Evolutionary conservation across 306 rosid genomes (phyloP).

Genomic region (Pterocarpus macrocarpus): DNA sequence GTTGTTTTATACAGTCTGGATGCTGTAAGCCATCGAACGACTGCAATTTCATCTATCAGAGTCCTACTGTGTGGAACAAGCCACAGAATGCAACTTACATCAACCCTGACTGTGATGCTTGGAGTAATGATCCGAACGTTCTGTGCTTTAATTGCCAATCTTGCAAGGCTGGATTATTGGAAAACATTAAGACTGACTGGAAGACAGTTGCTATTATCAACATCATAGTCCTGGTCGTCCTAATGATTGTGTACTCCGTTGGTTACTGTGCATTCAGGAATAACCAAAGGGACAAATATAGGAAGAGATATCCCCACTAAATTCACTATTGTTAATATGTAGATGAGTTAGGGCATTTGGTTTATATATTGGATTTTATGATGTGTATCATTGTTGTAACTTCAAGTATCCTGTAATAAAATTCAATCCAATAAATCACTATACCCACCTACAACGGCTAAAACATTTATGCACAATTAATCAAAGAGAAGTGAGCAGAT

Average conservation of each 20-base stretch:
- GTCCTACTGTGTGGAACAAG: slow-evolving; percentile 60
- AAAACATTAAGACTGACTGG: slow-evolving; percentile 74
- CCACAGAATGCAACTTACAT: background rate
- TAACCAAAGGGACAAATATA: slow-evolving; percentile 59
- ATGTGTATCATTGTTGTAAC: background rate
- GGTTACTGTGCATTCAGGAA: slow-evolving; percentile 94
- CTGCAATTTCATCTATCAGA: slow-evolving; percentile 56
- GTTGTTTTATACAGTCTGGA: slow-evolving; percentile 68
- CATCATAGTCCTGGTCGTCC: slow-evolving; percentile 67
- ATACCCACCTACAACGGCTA: no score
- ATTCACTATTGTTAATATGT: slow-evolving; percentile 33
- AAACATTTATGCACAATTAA: no score
- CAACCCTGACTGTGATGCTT: slow-evolving; percentile 63
- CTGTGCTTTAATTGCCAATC: slow-evolving; percentile 82
- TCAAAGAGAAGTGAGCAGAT: no score
- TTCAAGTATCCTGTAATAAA: no score
- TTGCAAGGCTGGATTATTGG: slow-evolving; percentile 86
- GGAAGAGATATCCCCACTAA: slow-evolving; percentile 39
- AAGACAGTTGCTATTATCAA: slow-evolving; percentile 70
- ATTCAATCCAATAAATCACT: no score
- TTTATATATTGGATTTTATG: slow-evolving; percentile 13
- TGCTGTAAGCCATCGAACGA: slow-evolving; percentile 81
- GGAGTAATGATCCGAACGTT: slow-evolving; percentile 53
- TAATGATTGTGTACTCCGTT: slow-evolving; percentile 69
- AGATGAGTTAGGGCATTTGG: slow-evolving; percentile 41